phyloP scores from a whole-genome alignment of 2,329 filamentous ascomycete species.

The Geoglossum cookeanum region DNA sequence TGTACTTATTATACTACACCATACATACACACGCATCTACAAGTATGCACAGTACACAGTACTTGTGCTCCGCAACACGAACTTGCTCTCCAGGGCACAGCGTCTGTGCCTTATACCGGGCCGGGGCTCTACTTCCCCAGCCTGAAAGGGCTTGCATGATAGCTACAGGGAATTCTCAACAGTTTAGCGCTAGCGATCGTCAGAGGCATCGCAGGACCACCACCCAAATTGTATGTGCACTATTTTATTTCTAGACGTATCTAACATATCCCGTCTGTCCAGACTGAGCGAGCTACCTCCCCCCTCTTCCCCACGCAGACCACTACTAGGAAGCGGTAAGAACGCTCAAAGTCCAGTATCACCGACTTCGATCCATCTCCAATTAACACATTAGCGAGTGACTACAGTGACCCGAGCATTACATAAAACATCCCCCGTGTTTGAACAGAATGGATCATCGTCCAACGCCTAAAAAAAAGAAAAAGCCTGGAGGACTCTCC shows the following conservation, averaged over 20 bases:
- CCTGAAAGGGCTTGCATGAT: too few species aligned
- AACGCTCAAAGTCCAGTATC: neutral
- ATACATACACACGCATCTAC: neutral
- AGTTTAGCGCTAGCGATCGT: too few species aligned
- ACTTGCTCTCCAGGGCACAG: too few species aligned
- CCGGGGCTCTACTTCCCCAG: too few species aligned
- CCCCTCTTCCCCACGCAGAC: neutral
- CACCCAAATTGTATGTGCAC: neutral
- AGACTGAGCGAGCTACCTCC: neutral
- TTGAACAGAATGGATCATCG: neutral
- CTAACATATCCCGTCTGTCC: neutral
- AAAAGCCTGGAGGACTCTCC: neutral
- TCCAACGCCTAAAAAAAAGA: constrained; percentile 1
- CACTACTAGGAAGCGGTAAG: neutral
- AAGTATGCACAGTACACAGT: too few species aligned
- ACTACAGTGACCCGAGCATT: neutral
- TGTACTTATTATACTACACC: neutral
- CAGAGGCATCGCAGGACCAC: neutral
- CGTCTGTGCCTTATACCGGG: too few species aligned
- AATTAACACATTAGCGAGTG: constrained; percentile 4
- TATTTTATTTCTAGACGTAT: neutral
- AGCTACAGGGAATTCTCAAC: too few species aligned
- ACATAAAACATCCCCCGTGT: neutral
- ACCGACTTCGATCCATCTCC: neutral
- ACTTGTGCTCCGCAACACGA: too few species aligned